These are phyloP conservation scores for Hymenoscyphus fructigenus DNA, from an alignment of 2,329 filamentous ascomycete species.

Conservation along the genomic window DNA sequence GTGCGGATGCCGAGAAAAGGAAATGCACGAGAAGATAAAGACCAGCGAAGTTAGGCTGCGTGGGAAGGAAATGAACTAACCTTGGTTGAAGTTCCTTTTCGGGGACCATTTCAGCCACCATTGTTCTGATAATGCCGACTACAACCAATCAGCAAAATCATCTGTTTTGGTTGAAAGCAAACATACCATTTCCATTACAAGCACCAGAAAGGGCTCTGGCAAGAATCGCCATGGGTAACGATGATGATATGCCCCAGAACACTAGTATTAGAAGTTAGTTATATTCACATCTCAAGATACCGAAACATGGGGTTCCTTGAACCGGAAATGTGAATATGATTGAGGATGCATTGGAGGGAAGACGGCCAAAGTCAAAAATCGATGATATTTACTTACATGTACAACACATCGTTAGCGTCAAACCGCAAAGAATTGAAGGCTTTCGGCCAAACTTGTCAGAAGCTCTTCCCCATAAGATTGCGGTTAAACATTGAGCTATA, in stretches of 20 bases:
- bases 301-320: not conserved
- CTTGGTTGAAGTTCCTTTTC: slow-evolving; percentile 79
- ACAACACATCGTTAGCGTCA: slow-evolving; percentile 76
- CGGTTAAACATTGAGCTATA: slow-evolving; percentile 67
- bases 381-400: slow-evolving; percentile 42
- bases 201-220: slow-evolving; percentile 77
- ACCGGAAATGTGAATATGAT: not conserved
- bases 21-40: not conserved
- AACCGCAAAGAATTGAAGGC: slow-evolving; percentile 71
- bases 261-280: slow-evolving; percentile 1
- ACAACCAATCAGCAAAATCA: slow-evolving; percentile 22
- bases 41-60: not conserved
- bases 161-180: not conserved
- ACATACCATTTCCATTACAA: slow-evolving; percentile 76
- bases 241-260: slow-evolving; percentile 80
- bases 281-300: not conserved
- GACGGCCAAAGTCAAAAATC: not conserved
- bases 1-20: not conserved
- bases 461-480: slow-evolving; percentile 71
- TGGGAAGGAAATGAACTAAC: not conserved
- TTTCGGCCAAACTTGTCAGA: slow-evolving; percentile 83
- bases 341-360: not conserved
- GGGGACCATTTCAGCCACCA: slow-evolving; percentile 90
- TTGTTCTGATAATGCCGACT: slow-evolving; percentile 89
- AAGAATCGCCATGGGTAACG: slow-evolving; percentile 74